These are phyloP conservation scores for Crotalaria pallida DNA, from an alignment of 306 rosid species.

Conservation along the genomic window DNA sequence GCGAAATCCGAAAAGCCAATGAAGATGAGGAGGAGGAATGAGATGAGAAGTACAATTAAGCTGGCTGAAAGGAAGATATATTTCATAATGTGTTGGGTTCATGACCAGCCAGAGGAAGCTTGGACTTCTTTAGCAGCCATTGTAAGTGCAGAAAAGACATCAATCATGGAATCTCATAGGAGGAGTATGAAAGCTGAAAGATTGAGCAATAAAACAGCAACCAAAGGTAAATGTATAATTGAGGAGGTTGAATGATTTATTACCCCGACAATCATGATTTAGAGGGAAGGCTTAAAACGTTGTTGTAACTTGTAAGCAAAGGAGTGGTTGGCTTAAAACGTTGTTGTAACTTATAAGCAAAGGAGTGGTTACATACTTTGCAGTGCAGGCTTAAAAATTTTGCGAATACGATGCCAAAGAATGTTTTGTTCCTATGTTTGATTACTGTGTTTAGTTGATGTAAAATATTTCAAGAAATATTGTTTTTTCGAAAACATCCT, in stretches of 20 bases:
- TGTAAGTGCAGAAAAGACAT: slow-evolving; percentile 52
- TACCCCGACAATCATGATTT: not conserved
- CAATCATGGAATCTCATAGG: slow-evolving; percentile 41
- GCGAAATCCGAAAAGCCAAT: slow-evolving; percentile 46
- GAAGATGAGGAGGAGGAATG: slow-evolving; percentile 36
- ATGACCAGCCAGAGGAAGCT: slow-evolving; percentile 70
- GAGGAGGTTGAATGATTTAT: slow-evolving; percentile 50
- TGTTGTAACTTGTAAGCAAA: too few relatives aligned
- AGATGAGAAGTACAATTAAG: slow-evolving; percentile 52
- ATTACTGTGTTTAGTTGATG: too few relatives aligned
- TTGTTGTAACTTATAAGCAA: not conserved
- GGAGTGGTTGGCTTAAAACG: not conserved
- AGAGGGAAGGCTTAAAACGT: not conserved
- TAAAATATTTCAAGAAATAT: too few relatives aligned
- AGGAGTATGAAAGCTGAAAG: slow-evolving; percentile 36
- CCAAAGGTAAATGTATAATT: slow-evolving; percentile 49
- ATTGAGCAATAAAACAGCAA: slow-evolving; percentile 28
- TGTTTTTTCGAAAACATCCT: too few relatives aligned
- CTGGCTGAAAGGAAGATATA: slow-evolving; percentile 63
- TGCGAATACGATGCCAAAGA: too few relatives aligned
- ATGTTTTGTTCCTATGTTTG: too few relatives aligned
- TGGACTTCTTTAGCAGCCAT: slow-evolving; percentile 71
- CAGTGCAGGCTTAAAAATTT: too few relatives aligned
- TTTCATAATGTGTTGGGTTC: slow-evolving; percentile 88
- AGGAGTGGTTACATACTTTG: too few relatives aligned